Base-by-base conservation (phyloP, 495 filamentous ascomycete genomes). In the Alectoria sarmentosa region DNA sequence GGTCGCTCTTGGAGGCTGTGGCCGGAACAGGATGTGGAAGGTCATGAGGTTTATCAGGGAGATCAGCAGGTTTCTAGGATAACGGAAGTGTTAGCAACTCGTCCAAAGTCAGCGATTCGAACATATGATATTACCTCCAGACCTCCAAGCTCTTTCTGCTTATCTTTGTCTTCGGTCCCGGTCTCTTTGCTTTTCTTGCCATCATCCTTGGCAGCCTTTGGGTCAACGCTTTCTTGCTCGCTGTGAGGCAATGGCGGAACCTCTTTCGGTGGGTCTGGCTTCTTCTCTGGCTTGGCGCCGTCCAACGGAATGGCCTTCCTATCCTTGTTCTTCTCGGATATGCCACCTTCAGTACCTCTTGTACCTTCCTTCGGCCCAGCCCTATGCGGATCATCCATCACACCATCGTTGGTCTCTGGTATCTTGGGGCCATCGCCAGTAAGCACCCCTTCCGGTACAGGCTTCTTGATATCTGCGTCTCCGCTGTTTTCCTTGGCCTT, bases 311-410 rank as follows among this genome's bases (percentile, higher is more conserved):
- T 80, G 66, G 87, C 82, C 62, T 86, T 86, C 30, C 82, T 80
- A 46, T 86, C 86, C 73, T 88, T 91, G 58, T 84, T 83, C 76
- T 96, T 96, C 71, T 90, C 88, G 63, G 87, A 90, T 26, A 96
- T 88, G 28, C 92, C 91, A 34, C 91, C 91, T 68, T 90, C 89
- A 0, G 89, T 94, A 14, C 92, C 92, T 15, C 90, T 88, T 49
- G 91, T 93, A 32, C 92, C 92, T 70, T 90, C 81, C 71, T 90
- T 93, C 13, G 91, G 89, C 38, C 84, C 82, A 21, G 76, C 70
- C 58, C 90, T 80, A 70, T 89, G 76, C 52, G 86, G 88, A 73
- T 96, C 91, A 70, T 94, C 87, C 92, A 96, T 96, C 26, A 96
- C 92, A 19, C 91, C 90, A 73, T 93, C 88, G 67, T 93, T 91